phyloP scores from a whole-genome alignment of 495 filamentous ascomycete species.

The Baudoinia panamericana region DNA sequence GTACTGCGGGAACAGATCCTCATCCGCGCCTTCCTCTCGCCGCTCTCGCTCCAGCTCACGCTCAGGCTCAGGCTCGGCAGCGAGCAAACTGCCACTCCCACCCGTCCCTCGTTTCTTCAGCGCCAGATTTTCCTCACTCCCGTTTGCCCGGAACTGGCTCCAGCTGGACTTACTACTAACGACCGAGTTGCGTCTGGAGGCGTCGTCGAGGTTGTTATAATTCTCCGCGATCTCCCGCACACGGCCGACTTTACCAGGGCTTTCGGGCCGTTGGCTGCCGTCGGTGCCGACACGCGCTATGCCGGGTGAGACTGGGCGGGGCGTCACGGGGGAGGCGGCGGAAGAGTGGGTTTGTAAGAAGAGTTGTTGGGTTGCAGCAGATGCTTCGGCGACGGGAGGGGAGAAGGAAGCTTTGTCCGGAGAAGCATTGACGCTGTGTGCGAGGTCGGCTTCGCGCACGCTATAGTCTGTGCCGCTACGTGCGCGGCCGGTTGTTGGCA shows the following conservation, averaged over 20 bases:
- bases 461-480: constrained; percentile 15
- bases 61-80: not conserved
- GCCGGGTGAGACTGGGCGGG: constrained; percentile 4
- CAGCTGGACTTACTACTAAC: constrained; percentile 25
- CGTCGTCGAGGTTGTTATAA: constrained; percentile 28
- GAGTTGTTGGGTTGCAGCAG: not conserved
- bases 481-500: constrained; percentile 1
- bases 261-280: constrained; percentile 12
- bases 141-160: constrained; percentile 18
- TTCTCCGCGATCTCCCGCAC: constrained; percentile 39
- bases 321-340: not conserved
- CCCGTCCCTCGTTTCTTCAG: constrained; percentile 11
- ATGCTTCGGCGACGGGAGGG: constrained; percentile 2
- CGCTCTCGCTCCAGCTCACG: no score
- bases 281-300: not conserved
- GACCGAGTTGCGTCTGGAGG: constrained; percentile 27
- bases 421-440: constrained; percentile 10
- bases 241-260: constrained; percentile 29
- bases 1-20: not conserved
- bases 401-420: constrained; percentile 2
- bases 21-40: not conserved
- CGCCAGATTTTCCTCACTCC: constrained; percentile 23
- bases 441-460: constrained; percentile 20
- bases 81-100: constrained; percentile 1
- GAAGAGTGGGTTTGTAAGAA: constrained; percentile 15